Percentiles rank a stretch among this genome's conserved stretches.
These are phyloP conservation scores for Calonectria leucothoes DNA, from an alignment of 2,329 filamentous ascomycete genomes.

Conservation along the genomic window DNA sequence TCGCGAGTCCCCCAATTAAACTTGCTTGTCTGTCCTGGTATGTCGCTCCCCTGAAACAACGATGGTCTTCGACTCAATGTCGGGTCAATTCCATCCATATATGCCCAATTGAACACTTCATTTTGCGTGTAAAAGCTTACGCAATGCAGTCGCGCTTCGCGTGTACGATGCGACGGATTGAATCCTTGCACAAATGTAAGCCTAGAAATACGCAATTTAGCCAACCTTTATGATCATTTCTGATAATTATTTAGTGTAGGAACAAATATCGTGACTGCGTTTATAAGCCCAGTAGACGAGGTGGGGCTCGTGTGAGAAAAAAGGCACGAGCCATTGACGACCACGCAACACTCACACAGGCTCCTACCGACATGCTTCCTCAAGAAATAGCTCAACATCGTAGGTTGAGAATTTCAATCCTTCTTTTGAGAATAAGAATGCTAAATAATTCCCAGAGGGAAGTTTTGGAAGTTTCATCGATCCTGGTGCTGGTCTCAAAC, in stretches of 20 bases:
- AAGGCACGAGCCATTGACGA: background rate
- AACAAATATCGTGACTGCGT: background rate
- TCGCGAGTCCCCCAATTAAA: background rate
- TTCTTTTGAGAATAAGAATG: background rate
- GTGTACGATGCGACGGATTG: background rate
- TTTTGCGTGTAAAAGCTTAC: background rate
- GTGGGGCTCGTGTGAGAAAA: background rate
- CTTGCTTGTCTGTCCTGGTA: slow-evolving; percentile 1
- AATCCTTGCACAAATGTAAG: background rate
- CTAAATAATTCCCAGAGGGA: background rate
- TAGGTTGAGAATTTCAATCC: background rate
- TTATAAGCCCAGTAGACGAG: background rate
- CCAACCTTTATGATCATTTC: background rate
- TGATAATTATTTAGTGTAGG: background rate
- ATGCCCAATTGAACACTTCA: too few species aligned
- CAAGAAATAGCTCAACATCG: background rate
- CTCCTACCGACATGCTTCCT: background rate
- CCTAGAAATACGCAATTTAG: too few species aligned
- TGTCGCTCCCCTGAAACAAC: background rate
- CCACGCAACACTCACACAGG: background rate
- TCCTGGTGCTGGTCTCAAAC: background rate
- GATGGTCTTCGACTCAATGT: background rate
- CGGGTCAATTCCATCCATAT: background rate
- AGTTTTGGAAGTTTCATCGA: background rate
- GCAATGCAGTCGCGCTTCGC: background rate